Evolutionary conservation across 78 protist species (phyloP).

Genomic region (slime mould (Dictyostelium discoideum)): DNA sequence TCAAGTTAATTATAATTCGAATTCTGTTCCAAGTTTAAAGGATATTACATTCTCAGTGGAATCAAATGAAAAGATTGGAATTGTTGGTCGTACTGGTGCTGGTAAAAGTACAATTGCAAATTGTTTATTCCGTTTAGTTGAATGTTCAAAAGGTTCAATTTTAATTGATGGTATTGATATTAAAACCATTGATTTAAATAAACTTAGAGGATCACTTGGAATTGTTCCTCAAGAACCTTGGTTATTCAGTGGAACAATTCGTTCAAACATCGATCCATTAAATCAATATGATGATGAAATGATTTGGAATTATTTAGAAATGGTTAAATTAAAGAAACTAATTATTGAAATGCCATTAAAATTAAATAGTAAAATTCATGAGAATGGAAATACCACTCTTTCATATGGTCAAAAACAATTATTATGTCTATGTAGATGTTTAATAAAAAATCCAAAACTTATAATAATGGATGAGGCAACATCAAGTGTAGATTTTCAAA

Average conservation of each 20-base stretch:
- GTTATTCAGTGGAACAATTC: conserved; percentile 86
- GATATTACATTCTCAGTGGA: conserved; percentile 35
- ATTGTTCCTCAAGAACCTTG: conserved; percentile 95
- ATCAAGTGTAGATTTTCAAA: conserved; percentile 90
- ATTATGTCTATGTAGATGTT: conserved; percentile 95
- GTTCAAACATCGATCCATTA: conserved; percentile 76
- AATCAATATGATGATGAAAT: conserved; percentile 14
- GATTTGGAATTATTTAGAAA: conserved; percentile 81
- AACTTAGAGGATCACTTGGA: conserved; percentile 81
- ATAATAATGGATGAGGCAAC: conserved; percentile 97
- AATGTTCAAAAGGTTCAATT: conserved; percentile 46
- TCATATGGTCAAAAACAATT: conserved; percentile 96
- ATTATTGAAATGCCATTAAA: conserved; percentile 17
- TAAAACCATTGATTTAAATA: conserved; percentile 10
- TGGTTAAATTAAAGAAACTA: conserved; percentile 25
- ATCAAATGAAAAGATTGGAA: conserved; percentile 86
- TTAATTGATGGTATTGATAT: conserved; percentile 84
- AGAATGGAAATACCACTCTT: conserved; percentile 74
- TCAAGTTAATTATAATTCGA: conserved; percentile 83
- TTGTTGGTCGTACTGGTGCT: conserved; percentile 93
- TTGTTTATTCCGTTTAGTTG: conserved; percentile 85
- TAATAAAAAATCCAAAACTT: conserved; percentile 85
- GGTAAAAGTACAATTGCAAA: conserved; percentile 88
- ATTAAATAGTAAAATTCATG: conserved; percentile 3
- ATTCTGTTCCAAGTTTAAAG: conserved; percentile 62